Conservation (phyloP, 441 rosid species). For the Cnidoscolus chayamansa region DNA sequence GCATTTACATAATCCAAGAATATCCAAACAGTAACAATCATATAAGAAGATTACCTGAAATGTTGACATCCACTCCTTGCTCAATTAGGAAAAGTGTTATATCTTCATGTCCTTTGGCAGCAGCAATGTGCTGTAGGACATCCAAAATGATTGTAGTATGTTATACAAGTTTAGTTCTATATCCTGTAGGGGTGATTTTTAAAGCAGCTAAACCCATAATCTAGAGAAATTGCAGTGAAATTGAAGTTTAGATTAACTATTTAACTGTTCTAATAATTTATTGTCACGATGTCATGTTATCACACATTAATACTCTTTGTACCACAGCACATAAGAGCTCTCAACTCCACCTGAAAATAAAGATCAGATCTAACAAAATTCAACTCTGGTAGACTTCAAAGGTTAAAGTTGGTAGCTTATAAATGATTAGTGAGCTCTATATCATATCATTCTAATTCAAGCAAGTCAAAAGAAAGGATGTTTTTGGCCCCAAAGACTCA, state of each 20-base stretch:
- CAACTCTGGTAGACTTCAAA: neutral
- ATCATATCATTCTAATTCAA: neutral
- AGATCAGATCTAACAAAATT: neutral
- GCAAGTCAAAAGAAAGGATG: neutral
- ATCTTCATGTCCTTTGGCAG: conserved; percentile 70
- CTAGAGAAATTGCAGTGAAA: neutral
- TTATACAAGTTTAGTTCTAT: neutral
- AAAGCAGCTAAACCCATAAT: neutral
- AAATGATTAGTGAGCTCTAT: neutral
- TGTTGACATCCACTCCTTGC: conserved; percentile 51
- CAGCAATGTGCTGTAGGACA: conserved; percentile 69
- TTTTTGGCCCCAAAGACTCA: neutral
- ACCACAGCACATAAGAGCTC: neutral
- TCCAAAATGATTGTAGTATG: neutral
- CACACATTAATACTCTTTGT: neutral
- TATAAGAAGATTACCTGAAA: conserved; percentile 35
- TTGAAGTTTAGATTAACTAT: neutral
- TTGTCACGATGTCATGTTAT: neutral
- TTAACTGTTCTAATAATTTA: neutral
- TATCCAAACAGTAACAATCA: neutral
- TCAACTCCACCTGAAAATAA: neutral
- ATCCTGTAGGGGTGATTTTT: neutral
- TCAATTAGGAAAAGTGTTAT: conserved; percentile 56
- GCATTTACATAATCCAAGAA: neutral
- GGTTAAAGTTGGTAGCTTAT: neutral